A percentile compares a stretch with the other conserved stretches of the same genome.
phyloP scores from a whole-genome alignment of 306 rosid species.

The Arachis hypogaea region DNA sequence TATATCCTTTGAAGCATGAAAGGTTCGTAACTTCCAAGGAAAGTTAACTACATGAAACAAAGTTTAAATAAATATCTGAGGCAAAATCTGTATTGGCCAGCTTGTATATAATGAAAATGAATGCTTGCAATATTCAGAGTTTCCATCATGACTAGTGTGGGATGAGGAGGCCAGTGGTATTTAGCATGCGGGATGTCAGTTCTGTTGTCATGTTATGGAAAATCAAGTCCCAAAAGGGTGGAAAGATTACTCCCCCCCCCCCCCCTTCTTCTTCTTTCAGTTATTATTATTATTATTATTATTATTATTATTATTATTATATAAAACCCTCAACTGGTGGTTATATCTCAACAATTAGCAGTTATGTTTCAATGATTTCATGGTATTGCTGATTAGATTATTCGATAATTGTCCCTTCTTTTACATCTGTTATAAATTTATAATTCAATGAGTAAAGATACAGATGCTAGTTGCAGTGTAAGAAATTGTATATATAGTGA shows the following conservation, averaged over 20 bases:
- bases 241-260: background rate
- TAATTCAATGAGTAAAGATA: background rate
- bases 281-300: no score
- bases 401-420: background rate
- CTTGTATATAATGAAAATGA: conserved; percentile 6
- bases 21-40: conserved; percentile 3
- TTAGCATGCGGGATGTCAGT: background rate
- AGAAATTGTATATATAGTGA: background rate
- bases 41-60: background rate
- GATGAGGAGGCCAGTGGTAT: background rate
- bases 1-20: background rate
- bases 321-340: background rate
- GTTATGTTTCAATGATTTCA: background rate
- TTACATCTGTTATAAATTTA: background rate
- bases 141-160: background rate
- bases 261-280: no score
- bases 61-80: conserved; percentile 5
- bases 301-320: background rate
- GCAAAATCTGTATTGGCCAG: background rate
- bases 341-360: background rate
- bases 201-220: conserved; percentile 8
- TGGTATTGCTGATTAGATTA: background rate
- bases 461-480: background rate
- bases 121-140: background rate
- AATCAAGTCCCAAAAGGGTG: background rate